Percentiles rank a stretch among this genome's conserved stretches.
These are phyloP conservation scores for Yamadazyma insecticola DNA, from an alignment of 805 yeast species.

Conservation along the genomic window DNA sequence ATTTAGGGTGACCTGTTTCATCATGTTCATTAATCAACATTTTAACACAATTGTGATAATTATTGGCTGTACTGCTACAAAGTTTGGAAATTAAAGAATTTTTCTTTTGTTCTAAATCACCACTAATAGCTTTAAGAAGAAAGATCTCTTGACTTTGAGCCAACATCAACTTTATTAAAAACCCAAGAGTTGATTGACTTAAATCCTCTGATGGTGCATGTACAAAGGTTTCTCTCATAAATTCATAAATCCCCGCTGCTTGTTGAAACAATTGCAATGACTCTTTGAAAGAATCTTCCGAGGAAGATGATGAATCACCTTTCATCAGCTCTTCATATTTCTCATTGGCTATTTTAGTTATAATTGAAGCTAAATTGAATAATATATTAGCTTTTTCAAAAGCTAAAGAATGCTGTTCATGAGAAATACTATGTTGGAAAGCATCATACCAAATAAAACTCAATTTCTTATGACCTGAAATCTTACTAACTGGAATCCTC, in stretches of 20 bases:
- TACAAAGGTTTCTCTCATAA: conserved; percentile 71
- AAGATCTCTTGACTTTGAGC: conserved; percentile 92
- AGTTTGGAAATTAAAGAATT: conserved; percentile 72
- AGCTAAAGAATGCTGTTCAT: conserved; percentile 74
- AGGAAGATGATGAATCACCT: conserved; percentile 16
- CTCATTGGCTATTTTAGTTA: conserved; percentile 46
- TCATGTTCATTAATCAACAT: conserved; percentile 8
- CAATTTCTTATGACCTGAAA: conserved; percentile 37
- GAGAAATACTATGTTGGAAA: conserved; percentile 40
- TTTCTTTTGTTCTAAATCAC: conserved; percentile 47
- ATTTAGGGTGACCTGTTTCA: conserved; percentile 4
- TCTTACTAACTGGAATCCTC: conserved; percentile 63
- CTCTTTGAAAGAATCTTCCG: conserved; percentile 48
- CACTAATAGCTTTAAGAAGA: conserved; percentile 53
- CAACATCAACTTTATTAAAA: conserved; percentile 60
- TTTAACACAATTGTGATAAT: conserved; percentile 47
- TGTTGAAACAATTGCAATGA: conserved; percentile 61
- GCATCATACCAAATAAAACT: conserved; percentile 82
- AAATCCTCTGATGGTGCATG: conserved; percentile 87
- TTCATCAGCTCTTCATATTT: conserved; percentile 23
- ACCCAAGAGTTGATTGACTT: conserved; percentile 59
- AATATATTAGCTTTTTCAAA: conserved; percentile 85
- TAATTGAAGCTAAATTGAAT: conserved; percentile 69
- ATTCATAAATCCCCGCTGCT: conserved; percentile 74
- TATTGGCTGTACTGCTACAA: conserved; percentile 54